Evolutionary conservation across 306 rosid species (phyloP).

Genomic region (Morella rubra): DNA sequence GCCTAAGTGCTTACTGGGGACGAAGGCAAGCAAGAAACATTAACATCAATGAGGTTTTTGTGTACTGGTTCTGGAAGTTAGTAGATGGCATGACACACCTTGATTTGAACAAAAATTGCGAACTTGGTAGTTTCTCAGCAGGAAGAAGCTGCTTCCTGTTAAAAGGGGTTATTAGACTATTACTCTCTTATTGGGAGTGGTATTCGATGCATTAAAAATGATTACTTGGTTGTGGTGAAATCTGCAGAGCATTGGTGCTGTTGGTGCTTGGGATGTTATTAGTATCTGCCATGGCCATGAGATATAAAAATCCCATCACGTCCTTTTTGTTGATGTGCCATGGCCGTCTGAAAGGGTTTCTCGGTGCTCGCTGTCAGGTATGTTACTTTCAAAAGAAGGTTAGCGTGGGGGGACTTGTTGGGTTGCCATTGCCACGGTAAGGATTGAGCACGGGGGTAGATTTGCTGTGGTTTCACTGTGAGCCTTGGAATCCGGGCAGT

Average conservation of each 20-base stretch:
- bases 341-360: not conserved
- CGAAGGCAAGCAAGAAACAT: conserved; percentile 24
- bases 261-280: not conserved
- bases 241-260: not conserved
- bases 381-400: not conserved
- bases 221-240: not conserved
- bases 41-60: conserved; percentile 4
- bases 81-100: not conserved
- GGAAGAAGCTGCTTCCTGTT: not conserved
- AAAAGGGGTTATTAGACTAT: not conserved
- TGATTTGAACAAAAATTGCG: not conserved
- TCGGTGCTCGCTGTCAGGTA: not conserved
- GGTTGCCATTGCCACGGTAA: not conserved
- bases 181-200: conserved; percentile 1
- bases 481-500: not conserved
- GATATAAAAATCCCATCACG: not conserved
- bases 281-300: not conserved
- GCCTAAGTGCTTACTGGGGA: conserved; percentile 2
- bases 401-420: not conserved
- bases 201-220: not conserved
- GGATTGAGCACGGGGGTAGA: not conserved
- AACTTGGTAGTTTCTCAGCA: not conserved
- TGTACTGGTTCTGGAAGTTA: conserved; percentile 5
- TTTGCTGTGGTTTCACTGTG: not conserved
- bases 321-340: not conserved